These are phyloP conservation scores for Gastrolobium villosum DNA, from an alignment of 306 rosid genomes.

Conservation along the genomic window DNA sequence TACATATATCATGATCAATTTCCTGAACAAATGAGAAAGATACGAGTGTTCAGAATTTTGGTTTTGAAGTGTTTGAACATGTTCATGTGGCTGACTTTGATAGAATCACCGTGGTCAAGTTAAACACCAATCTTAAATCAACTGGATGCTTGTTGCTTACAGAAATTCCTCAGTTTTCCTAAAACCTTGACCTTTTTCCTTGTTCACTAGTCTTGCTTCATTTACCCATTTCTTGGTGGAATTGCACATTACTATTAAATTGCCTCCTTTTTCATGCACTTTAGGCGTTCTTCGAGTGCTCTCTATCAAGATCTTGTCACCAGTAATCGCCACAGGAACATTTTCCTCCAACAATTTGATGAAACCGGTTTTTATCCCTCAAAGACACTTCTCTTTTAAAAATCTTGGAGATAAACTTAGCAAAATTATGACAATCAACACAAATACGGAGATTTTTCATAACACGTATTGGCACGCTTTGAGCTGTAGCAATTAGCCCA, in stretches of 20 bases:
- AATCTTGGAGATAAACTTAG: constrained; percentile 70
- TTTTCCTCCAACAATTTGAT: constrained; percentile 74
- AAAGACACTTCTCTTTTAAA: constrained; percentile 72
- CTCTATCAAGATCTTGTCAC: constrained; percentile 54
- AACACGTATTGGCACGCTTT: constrained; percentile 65
- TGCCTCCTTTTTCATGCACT: constrained; percentile 5
- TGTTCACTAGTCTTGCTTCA: not conserved
- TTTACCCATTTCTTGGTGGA: not conserved
- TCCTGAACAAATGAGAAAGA: no score
- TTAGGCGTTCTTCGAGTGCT: not conserved
- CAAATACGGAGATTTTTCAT: constrained; percentile 89
- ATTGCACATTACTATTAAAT: not conserved
- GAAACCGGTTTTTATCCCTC: constrained; percentile 84
- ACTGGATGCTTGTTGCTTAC: not conserved
- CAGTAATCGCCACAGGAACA: constrained; percentile 93
- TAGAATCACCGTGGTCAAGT: not conserved
- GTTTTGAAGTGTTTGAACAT: no score
- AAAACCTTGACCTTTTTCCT: constrained; percentile 14
- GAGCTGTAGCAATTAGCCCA: constrained; percentile 73
- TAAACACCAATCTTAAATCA: constrained; percentile 27
- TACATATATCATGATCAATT: no score
- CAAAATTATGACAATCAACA: constrained; percentile 94
- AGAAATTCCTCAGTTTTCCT: constrained; percentile 16
- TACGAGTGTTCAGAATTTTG: no score
- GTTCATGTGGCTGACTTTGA: no score